Percentiles rank a stretch among this genome's conserved stretches.
phyloP scores from a whole-genome alignment of 306 rosid species.

The Arachis hypogaea region DNA sequence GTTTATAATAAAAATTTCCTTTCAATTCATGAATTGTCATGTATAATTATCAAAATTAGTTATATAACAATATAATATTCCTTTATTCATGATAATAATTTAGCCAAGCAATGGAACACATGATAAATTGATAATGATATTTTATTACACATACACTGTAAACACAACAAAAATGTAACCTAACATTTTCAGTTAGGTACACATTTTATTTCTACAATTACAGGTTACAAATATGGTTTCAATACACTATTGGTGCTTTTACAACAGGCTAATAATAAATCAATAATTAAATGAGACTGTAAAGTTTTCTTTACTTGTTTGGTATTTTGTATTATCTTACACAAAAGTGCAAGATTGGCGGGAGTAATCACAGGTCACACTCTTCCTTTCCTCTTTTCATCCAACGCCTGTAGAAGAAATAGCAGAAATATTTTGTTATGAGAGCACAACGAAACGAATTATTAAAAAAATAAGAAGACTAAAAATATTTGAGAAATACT shows the following conservation, averaged over 20 bases:
- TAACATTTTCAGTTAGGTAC: background rate
- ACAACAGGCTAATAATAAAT: slow-evolving; percentile 10
- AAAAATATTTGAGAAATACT: too few relatives aligned
- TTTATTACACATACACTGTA: background rate
- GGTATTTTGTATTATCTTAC: slow-evolving; percentile 8
- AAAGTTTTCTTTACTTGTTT: slow-evolving; percentile 7
- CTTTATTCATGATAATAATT: too few relatives aligned
- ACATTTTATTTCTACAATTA: background rate
- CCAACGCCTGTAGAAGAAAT: slow-evolving; percentile 49
- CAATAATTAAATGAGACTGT: slow-evolving; percentile 30
- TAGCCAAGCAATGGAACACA: too few relatives aligned
- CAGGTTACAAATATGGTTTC: slow-evolving; percentile 24
- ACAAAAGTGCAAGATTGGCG: background rate
- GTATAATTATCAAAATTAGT: too few relatives aligned
- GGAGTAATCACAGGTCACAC: slow-evolving; percentile 37
- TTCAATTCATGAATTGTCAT: too few relatives aligned
- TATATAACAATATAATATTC: too few relatives aligned
- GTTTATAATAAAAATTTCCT: too few relatives aligned
- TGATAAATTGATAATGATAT: too few relatives aligned
- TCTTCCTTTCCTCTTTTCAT: slow-evolving; percentile 56
- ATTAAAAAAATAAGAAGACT: background rate
- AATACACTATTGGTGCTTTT: slow-evolving; percentile 5
- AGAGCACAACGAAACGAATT: slow-evolving; percentile 25
- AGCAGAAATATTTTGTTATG: slow-evolving; percentile 15
- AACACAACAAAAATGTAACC: background rate